Conservation (phyloP, 371 early-diverging fungal species). For the Basidiobolus heterosporus region DNA sequence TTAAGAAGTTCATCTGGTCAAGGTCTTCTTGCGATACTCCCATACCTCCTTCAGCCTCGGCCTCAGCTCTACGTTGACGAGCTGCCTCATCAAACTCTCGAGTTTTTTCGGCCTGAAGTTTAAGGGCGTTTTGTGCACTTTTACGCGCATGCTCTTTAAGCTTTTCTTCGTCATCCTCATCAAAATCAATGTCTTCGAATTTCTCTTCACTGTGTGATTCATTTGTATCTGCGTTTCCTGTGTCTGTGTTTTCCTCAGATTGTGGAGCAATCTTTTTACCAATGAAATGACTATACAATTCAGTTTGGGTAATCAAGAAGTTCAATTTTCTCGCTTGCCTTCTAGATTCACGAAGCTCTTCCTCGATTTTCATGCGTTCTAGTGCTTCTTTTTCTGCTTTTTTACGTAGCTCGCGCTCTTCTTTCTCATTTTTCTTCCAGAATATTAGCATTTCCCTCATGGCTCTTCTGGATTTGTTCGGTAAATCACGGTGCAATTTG, state of each 20-base stretch:
- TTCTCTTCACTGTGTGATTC: slow-evolving; percentile 5
- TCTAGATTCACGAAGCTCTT: slow-evolving; percentile 75
- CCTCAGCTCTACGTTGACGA: slow-evolving; percentile 8
- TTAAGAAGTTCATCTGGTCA: slow-evolving; percentile 70
- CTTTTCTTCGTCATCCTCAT: slow-evolving; percentile 52
- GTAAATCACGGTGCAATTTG: slow-evolving; percentile 11
- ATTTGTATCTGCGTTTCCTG: slow-evolving; percentile 9
- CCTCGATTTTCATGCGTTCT: slow-evolving; percentile 65
- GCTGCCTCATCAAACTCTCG: slow-evolving; percentile 51
- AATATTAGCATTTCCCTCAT: slow-evolving; percentile 51
- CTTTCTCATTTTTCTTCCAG: slow-evolving; percentile 81
- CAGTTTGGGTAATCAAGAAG: slow-evolving; percentile 92
- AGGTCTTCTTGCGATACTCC: slow-evolving; percentile 6
- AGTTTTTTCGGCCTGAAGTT: slow-evolving; percentile 51
- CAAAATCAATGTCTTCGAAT: slow-evolving; percentile 51
- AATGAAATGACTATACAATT: slow-evolving; percentile 92
- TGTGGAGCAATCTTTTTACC: slow-evolving; percentile 50
- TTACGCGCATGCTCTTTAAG: slow-evolving; percentile 51
- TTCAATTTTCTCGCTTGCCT: slow-evolving; percentile 90
- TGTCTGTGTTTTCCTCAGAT: slow-evolving; percentile 10
- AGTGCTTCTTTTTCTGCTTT: slow-evolving; percentile 80
- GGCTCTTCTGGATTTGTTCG: slow-evolving; percentile 9
- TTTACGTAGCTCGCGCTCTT: slow-evolving; percentile 77
- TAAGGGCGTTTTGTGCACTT: slow-evolving; percentile 64
- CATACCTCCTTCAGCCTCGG: neutral